Evolutionary conservation across 768 basidiomycete species (phyloP).

Genomic region (Lentinula detonsa): DNA sequence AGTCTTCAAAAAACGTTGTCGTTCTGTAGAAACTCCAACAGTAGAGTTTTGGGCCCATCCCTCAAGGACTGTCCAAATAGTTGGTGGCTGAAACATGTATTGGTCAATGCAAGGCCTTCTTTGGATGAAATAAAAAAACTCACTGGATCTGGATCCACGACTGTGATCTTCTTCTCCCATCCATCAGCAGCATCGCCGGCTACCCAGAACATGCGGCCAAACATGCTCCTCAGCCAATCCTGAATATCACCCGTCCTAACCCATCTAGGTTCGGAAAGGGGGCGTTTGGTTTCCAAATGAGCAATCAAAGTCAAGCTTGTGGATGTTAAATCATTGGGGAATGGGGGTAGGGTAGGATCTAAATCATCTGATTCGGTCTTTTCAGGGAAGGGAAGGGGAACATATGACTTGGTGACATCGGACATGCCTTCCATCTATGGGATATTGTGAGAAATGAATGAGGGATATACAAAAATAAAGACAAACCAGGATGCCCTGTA

Average conservation of each 20-base stretch:
- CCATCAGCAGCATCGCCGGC: slow-evolving; percentile 79
- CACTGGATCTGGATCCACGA: slow-evolving; percentile 94
- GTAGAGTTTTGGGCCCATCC: slow-evolving; percentile 85
- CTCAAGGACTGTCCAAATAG: slow-evolving; percentile 86
- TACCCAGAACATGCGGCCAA: slow-evolving; percentile 84
- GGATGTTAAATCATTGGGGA: slow-evolving; percentile 49
- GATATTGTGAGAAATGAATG: slow-evolving; percentile 10
- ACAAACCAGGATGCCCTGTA: slow-evolving; percentile 76
- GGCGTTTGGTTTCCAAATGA: slow-evolving; percentile 81
- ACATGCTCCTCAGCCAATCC: slow-evolving; percentile 88
- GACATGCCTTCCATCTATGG: slow-evolving; percentile 69
- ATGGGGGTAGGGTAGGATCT: slow-evolving; percentile 70
- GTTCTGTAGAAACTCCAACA: slow-evolving; percentile 66
- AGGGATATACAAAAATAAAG: not conserved
- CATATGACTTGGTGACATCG: slow-evolving; percentile 66
- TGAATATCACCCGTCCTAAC: slow-evolving; percentile 92
- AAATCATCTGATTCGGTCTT: slow-evolving; percentile 34
- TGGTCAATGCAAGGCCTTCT: not conserved
- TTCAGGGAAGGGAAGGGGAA: slow-evolving; percentile 39
- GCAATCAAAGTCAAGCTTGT: slow-evolving; percentile 59
- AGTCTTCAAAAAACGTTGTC: slow-evolving; percentile 83
- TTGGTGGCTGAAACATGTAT: slow-evolving; percentile 62
- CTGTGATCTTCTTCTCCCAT: slow-evolving; percentile 92
- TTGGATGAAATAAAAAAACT: slow-evolving; percentile 21
- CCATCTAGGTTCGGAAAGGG: slow-evolving; percentile 95